Conservation (phyloP, 208 protist genomes). For the Phytomonas serpens region DNA sequence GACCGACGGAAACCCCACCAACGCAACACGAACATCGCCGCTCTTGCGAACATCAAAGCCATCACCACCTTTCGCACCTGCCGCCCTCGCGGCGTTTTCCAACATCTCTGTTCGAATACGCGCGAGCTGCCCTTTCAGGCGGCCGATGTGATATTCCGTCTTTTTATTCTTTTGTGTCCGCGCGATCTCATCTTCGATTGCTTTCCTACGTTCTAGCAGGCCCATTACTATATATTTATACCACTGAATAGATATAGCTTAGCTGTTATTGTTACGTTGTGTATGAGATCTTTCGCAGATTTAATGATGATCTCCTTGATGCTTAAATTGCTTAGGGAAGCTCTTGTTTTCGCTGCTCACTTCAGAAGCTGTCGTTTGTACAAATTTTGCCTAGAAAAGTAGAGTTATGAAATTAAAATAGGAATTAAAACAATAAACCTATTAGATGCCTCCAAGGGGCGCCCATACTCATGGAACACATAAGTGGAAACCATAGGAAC, state of each 20-base stretch:
- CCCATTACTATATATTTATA: constrained; percentile 66
- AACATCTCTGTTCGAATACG: constrained; percentile 93
- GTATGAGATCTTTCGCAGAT: neutral
- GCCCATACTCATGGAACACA: neutral
- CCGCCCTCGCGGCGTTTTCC: constrained; percentile 74
- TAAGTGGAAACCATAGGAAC: neutral
- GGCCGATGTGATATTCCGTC: constrained; percentile 95
- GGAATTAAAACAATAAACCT: neutral
- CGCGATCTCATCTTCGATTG: constrained; percentile 97
- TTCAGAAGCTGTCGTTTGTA: neutral
- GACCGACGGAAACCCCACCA: constrained; percentile 94
- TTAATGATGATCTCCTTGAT: neutral
- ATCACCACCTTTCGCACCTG: constrained; percentile 55
- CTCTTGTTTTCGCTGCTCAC: neutral
- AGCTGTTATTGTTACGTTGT: neutral
- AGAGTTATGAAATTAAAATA: neutral
- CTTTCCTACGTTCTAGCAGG: constrained; percentile 95
- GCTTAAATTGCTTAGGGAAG: neutral
- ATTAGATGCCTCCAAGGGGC: neutral
- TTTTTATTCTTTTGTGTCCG: constrained; percentile 99
- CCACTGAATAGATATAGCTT: neutral
- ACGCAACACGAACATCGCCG: constrained; percentile 89
- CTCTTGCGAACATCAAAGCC: constrained; percentile 95
- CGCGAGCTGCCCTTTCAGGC: constrained; percentile 95
- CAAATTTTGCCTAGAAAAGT: neutral